Evolutionary conservation across 805 yeast genomes (phyloP).

Genomic region (Myxozyma monticola): DNA sequence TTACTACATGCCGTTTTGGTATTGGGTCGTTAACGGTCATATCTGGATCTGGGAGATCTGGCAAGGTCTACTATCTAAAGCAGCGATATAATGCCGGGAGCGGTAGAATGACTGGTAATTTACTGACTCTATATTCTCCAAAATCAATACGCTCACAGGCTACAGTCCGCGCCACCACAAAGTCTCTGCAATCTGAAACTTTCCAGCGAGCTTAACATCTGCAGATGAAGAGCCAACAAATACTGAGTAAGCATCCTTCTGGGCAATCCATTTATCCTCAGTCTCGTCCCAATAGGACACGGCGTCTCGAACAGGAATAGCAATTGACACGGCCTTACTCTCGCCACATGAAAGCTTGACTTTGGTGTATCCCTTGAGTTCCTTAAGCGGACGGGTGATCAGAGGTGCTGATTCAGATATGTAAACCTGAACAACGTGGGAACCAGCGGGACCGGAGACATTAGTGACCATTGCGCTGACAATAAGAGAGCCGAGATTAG

Average conservation of each 20-base stretch:
- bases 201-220: slow-evolving; percentile 19
- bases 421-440: slow-evolving; percentile 59
- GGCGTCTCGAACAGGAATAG: slow-evolving; percentile 49
- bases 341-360: slow-evolving; percentile 45
- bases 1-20: too few relatives aligned
- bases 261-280: slow-evolving; percentile 51
- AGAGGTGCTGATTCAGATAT: slow-evolving; percentile 42
- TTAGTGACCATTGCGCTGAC: slow-evolving; percentile 9
- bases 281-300: slow-evolving; percentile 56
- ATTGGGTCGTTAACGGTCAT: too few relatives aligned
- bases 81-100: too few relatives aligned
- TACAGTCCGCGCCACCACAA: slow-evolving; percentile 35
- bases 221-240: slow-evolving; percentile 23
- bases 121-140: too few relatives aligned
- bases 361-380: slow-evolving; percentile 59
- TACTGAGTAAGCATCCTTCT: slow-evolving; percentile 53
- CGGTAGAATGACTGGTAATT: too few relatives aligned
- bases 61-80: too few relatives aligned
- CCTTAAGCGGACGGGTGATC: slow-evolving; percentile 56
- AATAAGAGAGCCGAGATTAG: background rate
- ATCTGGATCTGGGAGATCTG: too few relatives aligned
- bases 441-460: slow-evolving; percentile 46
- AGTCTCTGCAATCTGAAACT: slow-evolving; percentile 30
- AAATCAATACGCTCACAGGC: too few relatives aligned
- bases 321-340: slow-evolving; percentile 42